A percentile compares a stretch with the other conserved stretches of the same genome.
Evolutionary conservation across 768 basidiomycete genomes (phyloP).

Genomic region (Suillus placidus): DNA sequence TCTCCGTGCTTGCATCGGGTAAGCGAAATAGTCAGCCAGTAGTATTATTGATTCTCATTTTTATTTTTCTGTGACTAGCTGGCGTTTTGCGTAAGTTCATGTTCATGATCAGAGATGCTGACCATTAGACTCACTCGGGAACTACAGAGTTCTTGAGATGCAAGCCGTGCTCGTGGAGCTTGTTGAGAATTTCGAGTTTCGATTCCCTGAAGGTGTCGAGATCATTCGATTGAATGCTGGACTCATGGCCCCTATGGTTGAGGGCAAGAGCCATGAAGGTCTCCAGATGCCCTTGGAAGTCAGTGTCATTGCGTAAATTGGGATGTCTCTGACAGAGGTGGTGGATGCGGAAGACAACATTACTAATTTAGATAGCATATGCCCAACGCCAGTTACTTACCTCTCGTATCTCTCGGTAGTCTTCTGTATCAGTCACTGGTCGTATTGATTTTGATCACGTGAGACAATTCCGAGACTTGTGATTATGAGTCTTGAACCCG

Average conservation of each 20-base stretch:
- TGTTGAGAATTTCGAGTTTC: conserved; percentile 38
- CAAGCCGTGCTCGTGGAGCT: conserved; percentile 38
- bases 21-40: not conserved
- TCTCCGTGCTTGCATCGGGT: conserved; percentile 16
- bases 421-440: too few species aligned
- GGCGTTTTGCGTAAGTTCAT: conserved; percentile 18
- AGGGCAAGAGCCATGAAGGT: conserved; percentile 28
- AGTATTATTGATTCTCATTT: not conserved
- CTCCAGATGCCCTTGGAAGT: conserved; percentile 39
- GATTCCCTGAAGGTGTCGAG: conserved; percentile 34
- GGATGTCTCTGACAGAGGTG: not conserved
- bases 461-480: too few species aligned
- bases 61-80: conserved; percentile 1
- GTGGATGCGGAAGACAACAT: not conserved
- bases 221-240: conserved; percentile 35
- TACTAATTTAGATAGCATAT: not conserved
- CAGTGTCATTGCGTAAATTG: conserved; percentile 16
- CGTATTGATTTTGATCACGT: too few species aligned
- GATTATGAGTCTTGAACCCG: not conserved
- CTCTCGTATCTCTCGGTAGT: not conserved
- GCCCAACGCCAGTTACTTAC: not conserved
- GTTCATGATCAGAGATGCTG: not conserved
- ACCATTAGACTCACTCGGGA: not conserved
- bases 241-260: conserved; percentile 38
- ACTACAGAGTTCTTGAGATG: conserved; percentile 35